Evolutionary conservation across 2,329 filamentous ascomycete species (phyloP).

Genomic region (Aspergillus sp.): DNA sequence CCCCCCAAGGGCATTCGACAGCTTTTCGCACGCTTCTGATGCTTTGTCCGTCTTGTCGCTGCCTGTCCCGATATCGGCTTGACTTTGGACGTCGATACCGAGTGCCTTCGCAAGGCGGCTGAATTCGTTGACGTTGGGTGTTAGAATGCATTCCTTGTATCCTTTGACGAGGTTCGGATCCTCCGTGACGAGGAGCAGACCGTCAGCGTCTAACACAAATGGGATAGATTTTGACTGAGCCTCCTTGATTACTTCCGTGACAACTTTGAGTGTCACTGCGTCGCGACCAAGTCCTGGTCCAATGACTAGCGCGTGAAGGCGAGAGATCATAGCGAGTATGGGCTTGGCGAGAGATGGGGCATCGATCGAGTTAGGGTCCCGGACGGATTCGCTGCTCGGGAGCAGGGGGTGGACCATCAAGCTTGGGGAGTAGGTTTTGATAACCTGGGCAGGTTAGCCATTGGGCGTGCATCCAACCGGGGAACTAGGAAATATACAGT

Average conservation of each 20-base stretch:
- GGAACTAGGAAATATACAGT: slow-evolving; percentile 31
- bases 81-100: slow-evolving; percentile 51
- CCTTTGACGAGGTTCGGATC: slow-evolving; percentile 69
- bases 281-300: slow-evolving; percentile 89
- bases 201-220: slow-evolving; percentile 87
- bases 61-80: slow-evolving; percentile 29
- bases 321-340: slow-evolving; percentile 71
- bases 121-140: slow-evolving; percentile 93
- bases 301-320: slow-evolving; percentile 85
- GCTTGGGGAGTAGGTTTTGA: slow-evolving; percentile 97
- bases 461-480: neutral
- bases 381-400: slow-evolving; percentile 58
- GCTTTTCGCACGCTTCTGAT: slow-evolving; percentile 54
- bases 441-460: slow-evolving; percentile 50
- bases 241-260: slow-evolving; percentile 66
- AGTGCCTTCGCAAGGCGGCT: slow-evolving; percentile 68
- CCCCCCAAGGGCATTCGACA: slow-evolving; percentile 71
- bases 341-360: slow-evolving; percentile 55
- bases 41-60: slow-evolving; percentile 41
- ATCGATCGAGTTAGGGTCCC: slow-evolving; percentile 42
- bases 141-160: slow-evolving; percentile 77
- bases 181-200: slow-evolving; percentile 66
- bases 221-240: slow-evolving; percentile 64
- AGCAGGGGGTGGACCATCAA: slow-evolving; percentile 97
- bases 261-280: slow-evolving; percentile 79